Conservation (phyloP, 495 filamentous ascomycete genomes). For the Wilcoxina mikolae region DNA sequence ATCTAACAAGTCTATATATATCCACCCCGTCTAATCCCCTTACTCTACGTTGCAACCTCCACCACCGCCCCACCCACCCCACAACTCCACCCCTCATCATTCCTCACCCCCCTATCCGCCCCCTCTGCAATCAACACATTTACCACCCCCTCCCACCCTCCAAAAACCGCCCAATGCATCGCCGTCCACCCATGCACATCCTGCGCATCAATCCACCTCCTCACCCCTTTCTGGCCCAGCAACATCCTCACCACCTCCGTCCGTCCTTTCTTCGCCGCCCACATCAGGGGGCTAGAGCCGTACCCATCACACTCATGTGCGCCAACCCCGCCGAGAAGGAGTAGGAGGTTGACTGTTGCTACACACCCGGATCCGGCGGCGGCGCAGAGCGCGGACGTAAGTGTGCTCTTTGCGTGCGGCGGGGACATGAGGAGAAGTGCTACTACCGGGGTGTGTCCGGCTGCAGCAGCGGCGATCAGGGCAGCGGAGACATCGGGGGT, state of each 20-base stretch:
- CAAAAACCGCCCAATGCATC: conserved; percentile 4
- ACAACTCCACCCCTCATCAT: conserved; percentile 3
- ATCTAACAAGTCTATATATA: not conserved
- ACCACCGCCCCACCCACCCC: not conserved
- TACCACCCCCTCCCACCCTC: conserved; percentile 31
- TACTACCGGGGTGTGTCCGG: not conserved
- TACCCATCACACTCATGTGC: not conserved
- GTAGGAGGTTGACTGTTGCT: not conserved
- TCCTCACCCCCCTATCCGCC: conserved; percentile 22
- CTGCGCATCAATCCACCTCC: conserved; percentile 1
- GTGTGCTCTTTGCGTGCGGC: not conserved
- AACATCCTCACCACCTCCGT: not conserved
- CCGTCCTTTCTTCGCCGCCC: not conserved
- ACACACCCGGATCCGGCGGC: not conserved
- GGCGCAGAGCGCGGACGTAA: not conserved
- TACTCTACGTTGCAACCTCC: not conserved
- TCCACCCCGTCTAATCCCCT: not conserved
- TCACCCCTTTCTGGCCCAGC: not conserved
- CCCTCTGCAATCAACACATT: conserved; percentile 30
- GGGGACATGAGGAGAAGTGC: not conserved
- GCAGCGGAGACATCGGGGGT: not conserved
- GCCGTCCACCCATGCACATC: not conserved
- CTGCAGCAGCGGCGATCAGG: not conserved
- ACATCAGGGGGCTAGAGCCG: not conserved
- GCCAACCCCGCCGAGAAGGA: not conserved